Evolutionary conservation across 306 rosid species (phyloP).

Genomic region (Citrullus colocynthis): DNA sequence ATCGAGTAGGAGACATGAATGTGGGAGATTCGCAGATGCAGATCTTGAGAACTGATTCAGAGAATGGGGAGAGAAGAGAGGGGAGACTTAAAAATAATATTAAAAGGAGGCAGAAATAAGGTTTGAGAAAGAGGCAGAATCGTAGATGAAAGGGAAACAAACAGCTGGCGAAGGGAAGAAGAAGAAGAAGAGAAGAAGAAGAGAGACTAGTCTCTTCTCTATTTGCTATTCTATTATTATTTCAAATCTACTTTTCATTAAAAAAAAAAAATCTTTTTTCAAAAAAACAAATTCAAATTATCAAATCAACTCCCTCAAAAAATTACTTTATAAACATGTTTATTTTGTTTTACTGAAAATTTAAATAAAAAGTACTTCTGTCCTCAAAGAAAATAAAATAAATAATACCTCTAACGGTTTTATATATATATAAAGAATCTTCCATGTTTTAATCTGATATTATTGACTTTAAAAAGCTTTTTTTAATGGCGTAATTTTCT

Average conservation of each 20-base stretch:
- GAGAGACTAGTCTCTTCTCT: not conserved
- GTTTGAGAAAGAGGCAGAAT: constrained; percentile 2
- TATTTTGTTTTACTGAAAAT: not conserved
- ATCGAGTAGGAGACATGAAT: not conserved
- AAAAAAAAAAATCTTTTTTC: not conserved
- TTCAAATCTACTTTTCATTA: not conserved
- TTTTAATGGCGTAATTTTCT: not conserved
- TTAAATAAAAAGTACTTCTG: too few species aligned
- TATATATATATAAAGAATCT: not conserved
- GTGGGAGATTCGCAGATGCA: not conserved
- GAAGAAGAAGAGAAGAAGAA: not conserved
- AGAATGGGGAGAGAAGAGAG: not conserved
- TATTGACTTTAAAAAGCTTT: too few species aligned
- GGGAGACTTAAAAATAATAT: not conserved
- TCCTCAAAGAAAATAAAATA: too few species aligned
- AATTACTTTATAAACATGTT: too few species aligned
- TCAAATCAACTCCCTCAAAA: too few species aligned
- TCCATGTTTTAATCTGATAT: not conserved
- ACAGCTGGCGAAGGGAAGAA: constrained; percentile 11
- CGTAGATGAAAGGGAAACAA: not conserved
- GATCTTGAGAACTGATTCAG: not conserved
- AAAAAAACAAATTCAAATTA: not conserved
- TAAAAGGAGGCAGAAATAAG: not conserved
- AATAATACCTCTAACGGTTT: not conserved
- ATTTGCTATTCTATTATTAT: not conserved